These are phyloP conservation scores for Tricholomella constricta DNA, from an alignment of 768 basidiomycete species.

Conservation along the genomic window DNA sequence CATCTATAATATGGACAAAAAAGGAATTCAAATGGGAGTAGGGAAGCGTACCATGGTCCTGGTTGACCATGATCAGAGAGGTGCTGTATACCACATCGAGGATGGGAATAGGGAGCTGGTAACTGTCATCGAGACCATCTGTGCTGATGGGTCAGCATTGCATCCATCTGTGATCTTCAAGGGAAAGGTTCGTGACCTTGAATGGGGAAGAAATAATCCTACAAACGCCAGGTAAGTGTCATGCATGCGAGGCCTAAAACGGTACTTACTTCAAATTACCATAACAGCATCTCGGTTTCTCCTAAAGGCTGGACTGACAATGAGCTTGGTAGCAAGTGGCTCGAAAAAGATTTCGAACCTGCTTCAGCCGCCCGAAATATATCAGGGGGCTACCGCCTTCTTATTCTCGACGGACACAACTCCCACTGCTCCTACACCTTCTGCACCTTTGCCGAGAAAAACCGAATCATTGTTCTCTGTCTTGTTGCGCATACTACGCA, in stretches of 20 bases:
- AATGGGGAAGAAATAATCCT: slow-evolving; percentile 26
- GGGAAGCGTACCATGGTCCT: slow-evolving; percentile 16
- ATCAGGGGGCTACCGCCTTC: slow-evolving; percentile 23
- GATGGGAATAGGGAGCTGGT: slow-evolving; percentile 43
- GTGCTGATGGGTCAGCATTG: slow-evolving; percentile 41
- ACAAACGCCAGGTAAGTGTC: slow-evolving; percentile 29
- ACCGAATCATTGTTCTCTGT: slow-evolving; percentile 36
- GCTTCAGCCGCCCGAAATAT: slow-evolving; percentile 17
- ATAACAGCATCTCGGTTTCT: slow-evolving; percentile 32
- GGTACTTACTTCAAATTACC: neutral
- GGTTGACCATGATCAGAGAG: slow-evolving; percentile 18
- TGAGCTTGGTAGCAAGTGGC: slow-evolving; percentile 34
- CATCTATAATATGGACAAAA: slow-evolving; percentile 32
- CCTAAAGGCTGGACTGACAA: slow-evolving; percentile 44
- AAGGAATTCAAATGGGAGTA: slow-evolving; percentile 30
- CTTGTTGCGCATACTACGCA: slow-evolving; percentile 40
- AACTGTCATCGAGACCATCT: slow-evolving; percentile 46
- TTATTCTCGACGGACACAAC: slow-evolving; percentile 43
- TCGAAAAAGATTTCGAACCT: slow-evolving; percentile 36
- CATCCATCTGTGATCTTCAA: slow-evolving; percentile 41
- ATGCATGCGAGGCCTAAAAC: neutral
- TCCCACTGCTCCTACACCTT: slow-evolving; percentile 37
- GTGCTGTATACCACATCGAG: slow-evolving; percentile 18
- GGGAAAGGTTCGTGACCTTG: slow-evolving; percentile 23
- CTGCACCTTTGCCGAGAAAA: slow-evolving; percentile 23